Conservation (phyloP, 2,329 filamentous ascomycete genomes). For the Penicillium hordei region DNA sequence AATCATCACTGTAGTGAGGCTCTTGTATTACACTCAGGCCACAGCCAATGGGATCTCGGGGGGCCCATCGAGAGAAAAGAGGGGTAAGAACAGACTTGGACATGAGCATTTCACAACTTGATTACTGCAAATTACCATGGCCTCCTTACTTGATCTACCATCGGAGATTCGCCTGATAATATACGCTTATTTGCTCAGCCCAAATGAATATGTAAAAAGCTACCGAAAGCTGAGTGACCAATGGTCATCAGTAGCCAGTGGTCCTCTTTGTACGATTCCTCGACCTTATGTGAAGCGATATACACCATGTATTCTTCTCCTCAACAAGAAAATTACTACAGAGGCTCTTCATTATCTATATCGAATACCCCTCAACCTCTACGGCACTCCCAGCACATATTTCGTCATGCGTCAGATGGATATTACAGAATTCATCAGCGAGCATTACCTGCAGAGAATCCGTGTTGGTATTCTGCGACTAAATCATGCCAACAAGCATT, state of each 20-base stretch:
- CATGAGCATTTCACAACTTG: neutral
- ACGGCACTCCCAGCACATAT: neutral
- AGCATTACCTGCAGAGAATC: neutral
- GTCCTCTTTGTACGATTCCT: neutral
- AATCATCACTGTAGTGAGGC: neutral
- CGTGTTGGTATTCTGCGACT: neutral
- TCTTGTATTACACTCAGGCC: neutral
- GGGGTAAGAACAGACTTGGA: neutral
- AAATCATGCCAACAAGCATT: neutral
- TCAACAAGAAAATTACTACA: neutral
- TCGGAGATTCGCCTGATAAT: neutral
- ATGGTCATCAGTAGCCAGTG: neutral
- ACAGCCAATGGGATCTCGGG: neutral
- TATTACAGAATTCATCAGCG: neutral
- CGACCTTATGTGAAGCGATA: neutral
- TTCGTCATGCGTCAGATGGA: constrained; percentile 1
- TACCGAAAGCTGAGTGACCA: neutral
- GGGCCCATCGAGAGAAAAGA: neutral
- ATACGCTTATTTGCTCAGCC: neutral
- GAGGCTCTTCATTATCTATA: neutral
- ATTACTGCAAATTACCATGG: neutral
- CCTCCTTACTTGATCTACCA: neutral
- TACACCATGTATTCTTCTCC: neutral
- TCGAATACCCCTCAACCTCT: neutral
- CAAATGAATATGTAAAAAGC: constrained; percentile 3